Percentiles rank a stretch among this genome's conserved stretches.
These are phyloP conservation scores for Colletotrichum somersetense DNA, from an alignment of 2,329 filamentous ascomycete genomes.

Conservation along the genomic window DNA sequence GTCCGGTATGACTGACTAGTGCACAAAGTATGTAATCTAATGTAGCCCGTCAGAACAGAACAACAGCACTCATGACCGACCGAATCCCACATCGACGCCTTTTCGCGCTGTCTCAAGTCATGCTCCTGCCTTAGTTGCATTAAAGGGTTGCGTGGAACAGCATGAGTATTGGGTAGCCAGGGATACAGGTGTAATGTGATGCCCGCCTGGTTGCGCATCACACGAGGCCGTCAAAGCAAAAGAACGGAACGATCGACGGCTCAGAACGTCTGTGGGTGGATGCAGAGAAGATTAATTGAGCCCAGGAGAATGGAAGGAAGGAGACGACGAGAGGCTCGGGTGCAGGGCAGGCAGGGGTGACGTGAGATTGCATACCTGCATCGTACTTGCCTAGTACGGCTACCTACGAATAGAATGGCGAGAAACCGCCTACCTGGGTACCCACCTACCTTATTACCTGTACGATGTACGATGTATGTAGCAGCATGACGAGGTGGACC, in stretches of 20 bases:
- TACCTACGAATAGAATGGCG: neutral
- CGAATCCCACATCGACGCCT: neutral
- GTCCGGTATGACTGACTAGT: neutral
- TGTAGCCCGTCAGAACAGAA: constrained; percentile 18
- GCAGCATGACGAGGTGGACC: neutral
- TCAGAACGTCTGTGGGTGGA: constrained; percentile 2
- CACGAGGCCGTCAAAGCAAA: neutral
- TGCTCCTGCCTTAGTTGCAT: constrained; percentile 4
- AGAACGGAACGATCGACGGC: constrained; percentile 13
- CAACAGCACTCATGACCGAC: constrained; percentile 13
- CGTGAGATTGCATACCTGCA: neutral
- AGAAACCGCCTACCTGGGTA: no score
- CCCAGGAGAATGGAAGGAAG: constrained; percentile 9
- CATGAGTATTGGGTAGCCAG: neutral
- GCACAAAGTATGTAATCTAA: constrained; percentile 4
- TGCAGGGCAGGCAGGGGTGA: constrained; percentile 1
- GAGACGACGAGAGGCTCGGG: neutral
- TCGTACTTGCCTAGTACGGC: no score
- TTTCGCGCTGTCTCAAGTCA: neutral
- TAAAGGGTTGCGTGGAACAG: constrained; percentile 5
- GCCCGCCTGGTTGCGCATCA: constrained; percentile 1
- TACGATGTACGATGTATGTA: no score
- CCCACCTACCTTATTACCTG: no score
- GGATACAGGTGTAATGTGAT: constrained; percentile 12
- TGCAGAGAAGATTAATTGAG: constrained; percentile 7